phyloP scores from a whole-genome alignment of 1,139 yeast genomes.

The Suhomyces taliae region DNA sequence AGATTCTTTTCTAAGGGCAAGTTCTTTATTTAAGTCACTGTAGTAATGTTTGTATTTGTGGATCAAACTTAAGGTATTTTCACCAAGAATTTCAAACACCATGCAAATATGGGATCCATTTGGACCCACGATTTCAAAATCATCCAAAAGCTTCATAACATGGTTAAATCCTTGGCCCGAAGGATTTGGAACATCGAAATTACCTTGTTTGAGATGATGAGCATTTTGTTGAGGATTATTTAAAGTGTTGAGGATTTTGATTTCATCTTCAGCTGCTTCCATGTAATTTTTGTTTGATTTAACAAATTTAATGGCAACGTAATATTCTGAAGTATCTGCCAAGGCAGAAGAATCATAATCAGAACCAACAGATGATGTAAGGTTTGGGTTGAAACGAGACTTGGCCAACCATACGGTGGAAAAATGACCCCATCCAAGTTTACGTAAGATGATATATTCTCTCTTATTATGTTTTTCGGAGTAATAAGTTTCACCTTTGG shows the following conservation, averaged over 20 bases:
- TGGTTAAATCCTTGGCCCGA: slow-evolving; percentile 59
- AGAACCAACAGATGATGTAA: slow-evolving; percentile 1
- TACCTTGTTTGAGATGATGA: slow-evolving; percentile 8
- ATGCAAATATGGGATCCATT: slow-evolving; percentile 78
- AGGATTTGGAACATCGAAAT: slow-evolving; percentile 2
- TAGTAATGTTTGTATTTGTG: slow-evolving; percentile 55
- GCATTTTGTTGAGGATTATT: slow-evolving; percentile 25
- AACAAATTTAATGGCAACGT: slow-evolving; percentile 84
- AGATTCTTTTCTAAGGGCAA: slow-evolving; percentile 3
- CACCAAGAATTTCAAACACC: slow-evolving; percentile 90
- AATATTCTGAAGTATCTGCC: slow-evolving; percentile 48
- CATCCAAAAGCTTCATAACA: slow-evolving; percentile 63
- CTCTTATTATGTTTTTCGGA: slow-evolving; percentile 31
- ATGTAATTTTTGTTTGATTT: slow-evolving; percentile 74
- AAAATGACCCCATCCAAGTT: slow-evolving; percentile 91
- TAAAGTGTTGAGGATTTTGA: slow-evolving; percentile 56
- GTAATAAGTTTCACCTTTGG: slow-evolving; percentile 70
- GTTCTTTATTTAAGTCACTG: slow-evolving; percentile 12
- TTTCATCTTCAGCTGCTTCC: slow-evolving; percentile 87
- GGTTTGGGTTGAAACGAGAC: slow-evolving; percentile 12
- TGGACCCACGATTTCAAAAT: slow-evolving; percentile 68
- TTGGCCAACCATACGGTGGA: slow-evolving; percentile 86
- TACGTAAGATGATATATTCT: slow-evolving; percentile 64
- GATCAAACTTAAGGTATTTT: slow-evolving; percentile 70
- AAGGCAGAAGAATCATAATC: background rate